Evolutionary conservation across 2,329 filamentous ascomycete species (phyloP).

Genomic region (Chaetomium olivaceum): DNA sequence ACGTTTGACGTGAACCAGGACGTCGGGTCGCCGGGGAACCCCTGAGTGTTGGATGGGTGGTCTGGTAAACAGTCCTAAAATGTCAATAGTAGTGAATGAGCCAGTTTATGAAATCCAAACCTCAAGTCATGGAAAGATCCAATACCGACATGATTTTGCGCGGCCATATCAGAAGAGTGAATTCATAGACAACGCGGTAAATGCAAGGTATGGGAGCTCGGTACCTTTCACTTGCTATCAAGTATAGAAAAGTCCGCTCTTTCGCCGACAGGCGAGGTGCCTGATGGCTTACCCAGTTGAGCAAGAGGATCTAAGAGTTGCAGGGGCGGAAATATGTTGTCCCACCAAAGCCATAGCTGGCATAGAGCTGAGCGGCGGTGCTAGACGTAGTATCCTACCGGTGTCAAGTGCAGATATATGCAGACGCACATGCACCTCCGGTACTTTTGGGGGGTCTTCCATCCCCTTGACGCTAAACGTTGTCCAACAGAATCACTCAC

Average conservation of each 20-base stretch:
- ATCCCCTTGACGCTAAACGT: not conserved
- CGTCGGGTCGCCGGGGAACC: constrained; percentile 30
- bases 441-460: not conserved
- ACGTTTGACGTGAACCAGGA: constrained; percentile 31
- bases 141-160: not conserved
- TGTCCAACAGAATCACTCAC: not conserved
- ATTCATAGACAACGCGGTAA: not conserved
- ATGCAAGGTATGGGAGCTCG: too few relatives aligned
- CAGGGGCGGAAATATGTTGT: not conserved
- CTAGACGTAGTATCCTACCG: not conserved
- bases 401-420: not conserved
- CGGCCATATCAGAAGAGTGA: not conserved
- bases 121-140: not conserved
- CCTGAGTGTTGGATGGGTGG: constrained; percentile 8
- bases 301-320: not conserved
- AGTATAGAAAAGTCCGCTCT: not conserved
- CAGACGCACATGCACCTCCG: not conserved
- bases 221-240: too few relatives aligned
- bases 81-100: not conserved
- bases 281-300: not conserved
- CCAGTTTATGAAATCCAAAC: not conserved
- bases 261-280: not conserved
- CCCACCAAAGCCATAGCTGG: not conserved
- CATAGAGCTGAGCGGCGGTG: not conserved
- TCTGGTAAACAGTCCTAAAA: not conserved